Percentiles rank a stretch among this genome's conserved stretches.
Conservation (phyloP, 768 basidiomycete genomes). For the Mycena alexandri region DNA sequence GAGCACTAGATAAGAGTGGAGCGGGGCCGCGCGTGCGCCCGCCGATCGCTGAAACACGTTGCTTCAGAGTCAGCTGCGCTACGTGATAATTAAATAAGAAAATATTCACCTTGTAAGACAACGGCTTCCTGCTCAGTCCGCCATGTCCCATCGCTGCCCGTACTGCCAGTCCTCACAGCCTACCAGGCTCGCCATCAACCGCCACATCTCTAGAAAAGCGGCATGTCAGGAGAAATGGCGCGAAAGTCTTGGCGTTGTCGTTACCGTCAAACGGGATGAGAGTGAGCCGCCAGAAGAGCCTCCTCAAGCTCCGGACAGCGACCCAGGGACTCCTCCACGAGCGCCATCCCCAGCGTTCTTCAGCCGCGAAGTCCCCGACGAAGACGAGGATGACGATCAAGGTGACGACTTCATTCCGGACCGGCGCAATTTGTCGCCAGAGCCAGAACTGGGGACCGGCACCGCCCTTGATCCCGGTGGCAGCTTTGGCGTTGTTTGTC, state of each 20-base stretch:
- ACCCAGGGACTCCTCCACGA: neutral
- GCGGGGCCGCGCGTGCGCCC: conserved; percentile 15
- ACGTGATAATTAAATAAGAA: conserved; percentile 10
- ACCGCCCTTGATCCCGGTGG: too few relatives aligned
- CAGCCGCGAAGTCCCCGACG: neutral
- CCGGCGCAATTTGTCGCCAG: neutral
- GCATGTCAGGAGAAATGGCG: conserved; percentile 6
- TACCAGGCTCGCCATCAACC: neutral
- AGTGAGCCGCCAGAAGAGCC: neutral
- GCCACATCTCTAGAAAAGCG: conserved; percentile 5
- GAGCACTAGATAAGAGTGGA: neutral
- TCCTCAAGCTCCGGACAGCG: neutral
- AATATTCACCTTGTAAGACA: too few relatives aligned
- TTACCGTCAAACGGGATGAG: neutral
- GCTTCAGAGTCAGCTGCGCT: neutral
- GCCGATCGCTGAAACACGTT: conserved; percentile 16
- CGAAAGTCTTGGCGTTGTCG: neutral
- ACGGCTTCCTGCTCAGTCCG: too few relatives aligned
- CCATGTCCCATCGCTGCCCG: conserved; percentile 17
- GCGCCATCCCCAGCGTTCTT: conserved; percentile 1
- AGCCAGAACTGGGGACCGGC: too few relatives aligned
- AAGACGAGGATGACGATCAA: neutral
- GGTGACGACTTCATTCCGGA: neutral
- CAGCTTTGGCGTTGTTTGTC: too few relatives aligned
- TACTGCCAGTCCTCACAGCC: neutral